These are phyloP conservation scores for Trypanosoma cruzi DNA, from an alignment of 208 protist genomes.

Conservation along the genomic window DNA sequence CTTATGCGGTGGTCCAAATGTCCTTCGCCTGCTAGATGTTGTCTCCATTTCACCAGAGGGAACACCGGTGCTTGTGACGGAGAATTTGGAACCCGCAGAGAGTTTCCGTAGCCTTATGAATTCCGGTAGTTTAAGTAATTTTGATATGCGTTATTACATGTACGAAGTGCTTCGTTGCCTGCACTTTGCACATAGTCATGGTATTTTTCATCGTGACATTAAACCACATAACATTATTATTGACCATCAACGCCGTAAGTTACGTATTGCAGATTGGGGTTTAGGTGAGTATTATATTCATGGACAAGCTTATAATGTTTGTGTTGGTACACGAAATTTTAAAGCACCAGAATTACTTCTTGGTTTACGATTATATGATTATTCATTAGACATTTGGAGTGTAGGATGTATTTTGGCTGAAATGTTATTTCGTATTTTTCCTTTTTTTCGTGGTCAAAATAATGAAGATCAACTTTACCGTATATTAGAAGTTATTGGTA, in stretches of 20 bases:
- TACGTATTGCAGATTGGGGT: constrained; percentile 98
- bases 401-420: constrained; percentile 99
- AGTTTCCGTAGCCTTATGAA: constrained; percentile 97
- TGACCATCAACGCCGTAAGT: constrained; percentile 95
- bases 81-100: constrained; percentile 97
- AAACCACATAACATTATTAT: constrained; percentile 99
- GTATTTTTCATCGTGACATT: constrained; percentile 99
- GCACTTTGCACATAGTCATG: constrained; percentile 97
- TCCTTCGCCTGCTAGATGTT: constrained; percentile 98
- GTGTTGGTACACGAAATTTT: constrained; percentile 99
- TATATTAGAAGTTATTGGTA: constrained; percentile 96
- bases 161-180: constrained; percentile 97
- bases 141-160: constrained; percentile 99
- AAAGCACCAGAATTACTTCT: constrained; percentile 99
- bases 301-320: constrained; percentile 97
- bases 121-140: constrained; percentile 91
- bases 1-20: constrained; percentile 98
- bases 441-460: constrained; percentile 98
- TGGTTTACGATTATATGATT: constrained; percentile 98
- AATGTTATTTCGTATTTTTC: constrained; percentile 98
- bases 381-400: constrained; percentile 99
- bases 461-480: constrained; percentile 99
- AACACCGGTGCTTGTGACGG: constrained; percentile 98
- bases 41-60: constrained; percentile 95
- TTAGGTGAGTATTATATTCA: constrained; percentile 99